phyloP scores from a whole-genome alignment of 164 flowering plant species.

The Vitis cinerea region DNA sequence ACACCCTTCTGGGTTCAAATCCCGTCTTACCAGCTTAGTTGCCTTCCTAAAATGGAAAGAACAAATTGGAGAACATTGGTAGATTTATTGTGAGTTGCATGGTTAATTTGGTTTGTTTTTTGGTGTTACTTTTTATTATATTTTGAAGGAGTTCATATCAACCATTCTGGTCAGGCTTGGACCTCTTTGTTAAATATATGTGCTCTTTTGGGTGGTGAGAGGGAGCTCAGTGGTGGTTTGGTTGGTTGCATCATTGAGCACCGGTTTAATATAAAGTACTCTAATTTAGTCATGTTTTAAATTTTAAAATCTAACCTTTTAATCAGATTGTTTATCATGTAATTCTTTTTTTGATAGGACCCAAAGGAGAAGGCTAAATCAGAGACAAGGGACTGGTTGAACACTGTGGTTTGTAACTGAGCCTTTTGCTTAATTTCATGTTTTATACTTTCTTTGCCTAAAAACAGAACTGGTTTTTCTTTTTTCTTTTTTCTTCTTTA shows the following conservation, averaged over 20 bases:
- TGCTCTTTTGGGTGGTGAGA: no score
- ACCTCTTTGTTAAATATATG: no score
- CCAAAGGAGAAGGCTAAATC: conserved; percentile 98
- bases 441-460: not conserved
- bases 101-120: not conserved
- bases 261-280: no score
- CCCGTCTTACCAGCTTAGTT: not conserved
- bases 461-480: not conserved
- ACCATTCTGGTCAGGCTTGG: no score
- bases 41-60: not conserved
- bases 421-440: conserved; percentile 4
- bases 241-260: no score
- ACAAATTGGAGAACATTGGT: not conserved
- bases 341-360: conserved; percentile 51
- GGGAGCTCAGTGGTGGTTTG: no score
- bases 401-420: conserved; percentile 76
- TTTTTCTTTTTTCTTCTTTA: no score
- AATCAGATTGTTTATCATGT: not conserved
- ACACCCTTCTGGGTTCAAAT: no score
- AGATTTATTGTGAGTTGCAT: not conserved
- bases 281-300: not conserved
- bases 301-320: not conserved
- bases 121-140: not conserved
- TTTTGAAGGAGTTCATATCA: not conserved
- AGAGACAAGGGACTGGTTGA: conserved; percentile 99